Evolutionary conservation across 2,329 filamentous ascomycete genomes (phyloP), one percentile per base, ranked within the genome.

Genomic region (Aspergillus versicolor): DNA sequence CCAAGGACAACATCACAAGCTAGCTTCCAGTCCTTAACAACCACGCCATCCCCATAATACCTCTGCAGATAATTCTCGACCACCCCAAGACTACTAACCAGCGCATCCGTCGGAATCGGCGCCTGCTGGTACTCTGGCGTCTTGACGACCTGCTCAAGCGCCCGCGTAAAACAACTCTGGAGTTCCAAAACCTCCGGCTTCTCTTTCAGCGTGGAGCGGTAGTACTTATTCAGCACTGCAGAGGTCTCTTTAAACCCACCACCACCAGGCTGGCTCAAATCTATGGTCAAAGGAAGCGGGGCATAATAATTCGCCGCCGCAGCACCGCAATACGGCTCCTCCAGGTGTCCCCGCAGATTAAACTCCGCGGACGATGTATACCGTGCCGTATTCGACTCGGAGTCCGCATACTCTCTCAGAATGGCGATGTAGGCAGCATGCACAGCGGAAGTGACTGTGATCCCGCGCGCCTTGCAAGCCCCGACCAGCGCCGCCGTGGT

Each of bases 21-120:
- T 4, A 42, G n/a, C 22, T 41, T 50, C 19, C 19, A 49, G 24
- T 40, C 21, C 5, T 34, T 41, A 7, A 37, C 40, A 11, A 38
- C 48, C 30, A 56, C 47, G 2, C 9, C 37, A 2, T 46, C 21
- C 15, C 44, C 46, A 45, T 56, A 56, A 2, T 15, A 13, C 5
- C 47, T 41, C 47, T 17, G 30, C 11, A 51, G 9, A 30, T 47
- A 12, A 2, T 21, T 51, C 30, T 56, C 54, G 3, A 43, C 47
- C 11, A 56, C 41, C 17, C 47, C 54, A 12, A 56, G 12, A 30
- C 47, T 56, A 19, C 47, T 56, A 9, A 56, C 47, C 24, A 40
- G 11, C 15, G 41, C 47, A 50, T 56, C 54, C 3, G 38, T 44
- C 1, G 54, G 47, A 7, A 52, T 45, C 3, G 22, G 21, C 19